These are phyloP conservation scores for Mikania micrantha DNA, from an alignment of 129 eudicot genomes.

Conservation along the genomic window DNA sequence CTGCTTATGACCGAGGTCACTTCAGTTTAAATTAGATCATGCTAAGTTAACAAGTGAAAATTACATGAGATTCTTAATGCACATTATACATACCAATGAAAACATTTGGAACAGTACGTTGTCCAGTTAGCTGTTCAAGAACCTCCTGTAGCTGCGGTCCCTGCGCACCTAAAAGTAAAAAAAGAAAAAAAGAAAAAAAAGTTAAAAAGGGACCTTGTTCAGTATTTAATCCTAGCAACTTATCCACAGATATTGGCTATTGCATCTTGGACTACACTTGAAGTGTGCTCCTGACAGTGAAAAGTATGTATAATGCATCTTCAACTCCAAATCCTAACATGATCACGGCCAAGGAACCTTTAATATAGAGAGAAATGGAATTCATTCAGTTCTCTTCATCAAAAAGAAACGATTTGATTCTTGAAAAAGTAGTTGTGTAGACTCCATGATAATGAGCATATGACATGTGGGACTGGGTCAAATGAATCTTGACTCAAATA, in stretches of 20 bases:
- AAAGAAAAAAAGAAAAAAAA: not conserved
- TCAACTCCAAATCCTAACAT: not conserved
- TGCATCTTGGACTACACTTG: not conserved
- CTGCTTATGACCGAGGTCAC: not conserved
- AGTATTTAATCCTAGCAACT: not conserved
- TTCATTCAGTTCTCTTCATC: not conserved
- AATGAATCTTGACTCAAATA: too few species aligned
- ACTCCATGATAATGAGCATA: too few species aligned
- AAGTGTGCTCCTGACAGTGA: not conserved
- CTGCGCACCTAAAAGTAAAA: constrained; percentile 61
- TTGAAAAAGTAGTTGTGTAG: too few species aligned
- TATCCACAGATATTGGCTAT: not conserved
- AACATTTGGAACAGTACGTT: constrained; percentile 88
- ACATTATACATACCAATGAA: constrained; percentile 61
- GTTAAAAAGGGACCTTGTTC: not conserved
- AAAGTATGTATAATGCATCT: not conserved
- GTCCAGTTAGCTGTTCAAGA: constrained; percentile 82
- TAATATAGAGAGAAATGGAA: not conserved
- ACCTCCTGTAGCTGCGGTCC: constrained; percentile 81
- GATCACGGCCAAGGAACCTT: not conserved
- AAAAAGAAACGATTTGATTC: too few species aligned
- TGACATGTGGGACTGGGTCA: too few species aligned
- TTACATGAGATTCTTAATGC: not conserved
- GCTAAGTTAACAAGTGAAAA: not conserved
- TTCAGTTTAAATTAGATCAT: not conserved